These are phyloP conservation scores for Termitomyces sp. DNA, from an alignment of 768 basidiomycete genomes.

Conservation along the genomic window DNA sequence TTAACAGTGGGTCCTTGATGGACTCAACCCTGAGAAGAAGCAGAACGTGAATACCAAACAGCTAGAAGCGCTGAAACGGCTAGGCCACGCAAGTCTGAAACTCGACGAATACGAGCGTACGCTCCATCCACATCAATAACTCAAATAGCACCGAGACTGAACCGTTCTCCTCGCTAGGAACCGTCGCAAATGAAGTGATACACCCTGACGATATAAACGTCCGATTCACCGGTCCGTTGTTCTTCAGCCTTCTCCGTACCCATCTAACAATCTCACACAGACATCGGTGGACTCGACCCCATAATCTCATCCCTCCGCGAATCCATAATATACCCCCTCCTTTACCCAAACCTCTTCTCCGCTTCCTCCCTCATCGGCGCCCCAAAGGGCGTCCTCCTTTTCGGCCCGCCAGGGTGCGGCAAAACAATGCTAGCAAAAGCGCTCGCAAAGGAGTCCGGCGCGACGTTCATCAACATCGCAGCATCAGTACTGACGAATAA, in stretches of 20 bases:
- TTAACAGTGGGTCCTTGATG: constrained; percentile 70
- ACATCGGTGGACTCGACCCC: constrained; percentile 90
- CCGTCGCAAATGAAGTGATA: constrained; percentile 90
- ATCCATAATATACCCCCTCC: constrained; percentile 92
- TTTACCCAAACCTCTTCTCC: constrained; percentile 86
- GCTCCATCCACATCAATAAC: constrained; percentile 18
- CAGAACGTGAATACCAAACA: constrained; percentile 68
- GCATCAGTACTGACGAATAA: constrained; percentile 46
- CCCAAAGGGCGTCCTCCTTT: constrained; percentile 94
- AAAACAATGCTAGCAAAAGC: constrained; percentile 99
- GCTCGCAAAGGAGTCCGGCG: constrained; percentile 93
- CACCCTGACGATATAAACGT: constrained; percentile 86
- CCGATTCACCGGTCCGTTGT: constrained; percentile 60
- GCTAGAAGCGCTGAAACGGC: constrained; percentile 61
- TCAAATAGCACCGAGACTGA: background rate
- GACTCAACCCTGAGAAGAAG: constrained; percentile 47
- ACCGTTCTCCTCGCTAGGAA: constrained; percentile 40
- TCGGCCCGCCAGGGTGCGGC: constrained; percentile 96
- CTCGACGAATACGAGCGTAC: constrained; percentile 90
- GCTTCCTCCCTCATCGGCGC: constrained; percentile 82
- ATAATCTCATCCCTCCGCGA: constrained; percentile 90
- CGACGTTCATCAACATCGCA: constrained; percentile 81
- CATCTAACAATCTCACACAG: constrained; percentile 25
- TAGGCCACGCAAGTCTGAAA: constrained; percentile 70
- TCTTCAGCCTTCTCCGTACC: background rate